Percentiles rank a stretch among this genome's conserved stretches.
phyloP scores from a whole-genome alignment of 768 basidiomycete species.

The Phlebiopsis flavidoalba region DNA sequence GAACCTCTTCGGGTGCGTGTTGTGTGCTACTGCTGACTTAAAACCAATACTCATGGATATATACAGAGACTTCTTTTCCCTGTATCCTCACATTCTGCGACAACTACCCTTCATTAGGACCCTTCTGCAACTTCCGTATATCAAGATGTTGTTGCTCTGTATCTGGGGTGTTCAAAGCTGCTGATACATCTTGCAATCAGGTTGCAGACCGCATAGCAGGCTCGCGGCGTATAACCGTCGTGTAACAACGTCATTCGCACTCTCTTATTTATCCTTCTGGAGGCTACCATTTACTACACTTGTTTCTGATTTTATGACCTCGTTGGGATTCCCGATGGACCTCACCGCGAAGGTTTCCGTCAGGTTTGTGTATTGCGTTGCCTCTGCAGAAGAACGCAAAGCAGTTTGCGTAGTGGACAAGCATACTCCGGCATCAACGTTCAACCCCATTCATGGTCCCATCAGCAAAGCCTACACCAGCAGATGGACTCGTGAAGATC shows the following conservation, averaged over 20 bases:
- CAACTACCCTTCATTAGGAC: slow-evolving; percentile 92
- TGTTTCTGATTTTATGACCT: too few species aligned
- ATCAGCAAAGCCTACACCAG: too few species aligned
- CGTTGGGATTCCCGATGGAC: too few species aligned
- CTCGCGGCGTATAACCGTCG: slow-evolving; percentile 30
- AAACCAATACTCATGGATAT: neutral
- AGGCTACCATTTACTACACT: too few species aligned
- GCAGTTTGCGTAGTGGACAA: too few species aligned
- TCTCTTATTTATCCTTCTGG: neutral
- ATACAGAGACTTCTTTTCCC: slow-evolving; percentile 98
- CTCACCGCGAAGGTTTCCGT: too few species aligned
- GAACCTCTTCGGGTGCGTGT: slow-evolving; percentile 88
- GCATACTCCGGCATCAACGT: too few species aligned
- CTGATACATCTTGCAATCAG: slow-evolving; percentile 13
- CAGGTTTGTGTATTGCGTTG: too few species aligned
- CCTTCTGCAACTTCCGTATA: slow-evolving; percentile 79
- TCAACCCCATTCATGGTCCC: too few species aligned
- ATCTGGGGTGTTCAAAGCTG: neutral
- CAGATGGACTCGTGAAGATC: too few species aligned
- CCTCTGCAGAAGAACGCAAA: too few species aligned
- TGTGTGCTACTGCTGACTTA: neutral
- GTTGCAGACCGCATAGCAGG: slow-evolving; percentile 31
- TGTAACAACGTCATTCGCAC: slow-evolving; percentile 13
- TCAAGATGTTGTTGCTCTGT: slow-evolving; percentile 59
- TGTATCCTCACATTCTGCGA: slow-evolving; percentile 91